Conservation (phyloP, 208 protist species). For the Crithidia thermophila region DNA sequence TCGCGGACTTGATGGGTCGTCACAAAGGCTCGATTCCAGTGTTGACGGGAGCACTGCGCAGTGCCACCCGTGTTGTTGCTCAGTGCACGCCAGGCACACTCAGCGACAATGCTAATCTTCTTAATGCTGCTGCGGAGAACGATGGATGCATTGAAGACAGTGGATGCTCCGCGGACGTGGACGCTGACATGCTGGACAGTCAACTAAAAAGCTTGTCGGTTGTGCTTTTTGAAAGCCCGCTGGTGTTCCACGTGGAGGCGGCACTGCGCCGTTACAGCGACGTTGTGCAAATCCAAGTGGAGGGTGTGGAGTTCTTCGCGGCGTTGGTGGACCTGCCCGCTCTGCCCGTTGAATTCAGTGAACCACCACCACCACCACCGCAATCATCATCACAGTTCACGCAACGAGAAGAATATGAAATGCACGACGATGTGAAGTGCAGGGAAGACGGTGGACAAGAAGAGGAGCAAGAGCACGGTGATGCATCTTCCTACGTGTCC, state of each 20-base stretch:
- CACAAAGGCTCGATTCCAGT: constrained; percentile 20
- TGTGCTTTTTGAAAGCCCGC: constrained; percentile 29
- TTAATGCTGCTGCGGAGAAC: too few relatives aligned
- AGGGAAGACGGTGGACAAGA: neutral
- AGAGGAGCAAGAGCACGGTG: constrained; percentile 1
- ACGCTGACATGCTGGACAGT: neutral
- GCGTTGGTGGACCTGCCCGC: constrained; percentile 39
- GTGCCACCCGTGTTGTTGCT: constrained; percentile 17
- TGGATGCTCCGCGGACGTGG: neutral
- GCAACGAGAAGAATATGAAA: too few relatives aligned
- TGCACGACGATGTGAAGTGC: too few relatives aligned
- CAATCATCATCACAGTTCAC: too few relatives aligned
- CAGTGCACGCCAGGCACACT: too few relatives aligned
- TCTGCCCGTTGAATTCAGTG: too few relatives aligned
- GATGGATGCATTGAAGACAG: neutral
- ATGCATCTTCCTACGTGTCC: constrained; percentile 9
- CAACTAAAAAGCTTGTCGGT: constrained; percentile 19
- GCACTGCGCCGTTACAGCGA: constrained; percentile 42
- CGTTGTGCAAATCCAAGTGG: constrained; percentile 35
- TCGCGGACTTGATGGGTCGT: constrained; percentile 27
- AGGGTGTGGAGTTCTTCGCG: constrained; percentile 43
- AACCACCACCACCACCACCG: too few relatives aligned
- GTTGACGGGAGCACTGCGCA: constrained; percentile 12
- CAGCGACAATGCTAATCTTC: too few relatives aligned
- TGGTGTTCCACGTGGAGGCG: constrained; percentile 42